Base-by-base conservation (phyloP, 2,329 filamentous ascomycete genomes). In the Ophiostoma quercus region DNA sequence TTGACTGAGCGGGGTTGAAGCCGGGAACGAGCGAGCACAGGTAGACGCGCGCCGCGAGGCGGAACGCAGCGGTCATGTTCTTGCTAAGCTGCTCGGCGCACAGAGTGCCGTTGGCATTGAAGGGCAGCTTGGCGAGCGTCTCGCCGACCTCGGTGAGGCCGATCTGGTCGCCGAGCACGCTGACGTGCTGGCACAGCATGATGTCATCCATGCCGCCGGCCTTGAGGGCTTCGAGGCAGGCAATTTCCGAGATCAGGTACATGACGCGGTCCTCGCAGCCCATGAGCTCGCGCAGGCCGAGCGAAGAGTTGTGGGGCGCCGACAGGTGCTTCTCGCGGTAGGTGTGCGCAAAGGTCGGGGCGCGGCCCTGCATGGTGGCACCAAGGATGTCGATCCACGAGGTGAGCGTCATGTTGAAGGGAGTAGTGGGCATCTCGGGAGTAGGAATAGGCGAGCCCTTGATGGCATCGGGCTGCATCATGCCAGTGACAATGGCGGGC, bases 311-410 rank as follows among this genome's bases (percentile, higher is more conserved):
- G 78, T 86, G 86, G 73, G 81, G 79, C 12, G 81, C 78, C 11
- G 92, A 91, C 68, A 97, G 86, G 79, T 97, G 92, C 84, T 97
- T 96, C 79, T 95, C 90, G 67, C 95, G 90, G 81, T 98, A 99
- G n/a, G 91, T 92, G 81, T 97, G 92, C 4, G 95, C 93, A 77
- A 97, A 98, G 9, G 87, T 87, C 8, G 95, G 95, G 11, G 92
- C 90, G 70, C 88, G 87, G 43, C 94, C 94, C 73, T 91, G 86
- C 89, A 99, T 97, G 11, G 94, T 96, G 1, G 94, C 90, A 73
- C 95, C 95, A 43, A 98, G 87, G 74, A 99, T 97, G 79, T 99
- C 95, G 76, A 98, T 97, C 95, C 95, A 98, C 11, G 93, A 85
- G 6, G 92, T 90, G 73, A 97, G 83, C 1, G 92, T 94, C 93